Conservation (phyloP, 2,329 filamentous ascomycete species). For the Colletotrichum coccodes region DNA sequence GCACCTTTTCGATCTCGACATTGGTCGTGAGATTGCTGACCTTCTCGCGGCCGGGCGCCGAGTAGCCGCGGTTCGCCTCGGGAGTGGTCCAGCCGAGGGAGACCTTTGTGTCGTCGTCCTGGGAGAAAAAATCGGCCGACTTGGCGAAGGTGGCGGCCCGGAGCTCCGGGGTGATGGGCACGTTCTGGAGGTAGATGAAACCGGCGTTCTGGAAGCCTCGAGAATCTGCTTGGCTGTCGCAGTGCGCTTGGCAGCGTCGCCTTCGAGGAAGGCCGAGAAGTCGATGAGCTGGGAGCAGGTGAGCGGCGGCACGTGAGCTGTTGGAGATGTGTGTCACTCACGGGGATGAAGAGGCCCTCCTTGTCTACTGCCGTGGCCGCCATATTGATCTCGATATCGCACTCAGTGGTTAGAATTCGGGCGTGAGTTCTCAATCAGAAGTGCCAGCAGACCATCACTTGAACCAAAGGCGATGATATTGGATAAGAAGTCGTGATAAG, state of each 20-base stretch:
- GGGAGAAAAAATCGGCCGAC: conserved; percentile 77
- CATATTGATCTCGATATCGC: conserved; percentile 39
- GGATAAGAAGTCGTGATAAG: conserved; percentile 20
- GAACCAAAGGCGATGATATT: neutral
- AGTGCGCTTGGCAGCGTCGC: conserved; percentile 67
- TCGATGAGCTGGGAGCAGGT: conserved; percentile 72
- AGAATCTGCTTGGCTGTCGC: conserved; percentile 78
- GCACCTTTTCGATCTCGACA: conserved; percentile 66
- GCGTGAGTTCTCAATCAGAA: neutral
- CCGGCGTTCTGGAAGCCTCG: conserved; percentile 85
- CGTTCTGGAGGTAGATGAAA: conserved; percentile 89
- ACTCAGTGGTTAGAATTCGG: neutral
- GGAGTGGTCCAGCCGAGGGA: conserved; percentile 77
- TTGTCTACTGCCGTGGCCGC: conserved; percentile 57
- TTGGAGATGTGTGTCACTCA: conserved; percentile 47
- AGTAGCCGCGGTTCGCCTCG: conserved; percentile 79
- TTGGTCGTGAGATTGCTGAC: conserved; percentile 66
- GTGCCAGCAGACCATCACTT: neutral
- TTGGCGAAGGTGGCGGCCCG: conserved; percentile 71
- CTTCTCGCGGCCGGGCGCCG: conserved; percentile 77
- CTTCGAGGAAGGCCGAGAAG: conserved; percentile 78
- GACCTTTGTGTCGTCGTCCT: conserved; percentile 71
- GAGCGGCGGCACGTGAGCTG: conserved; percentile 2
- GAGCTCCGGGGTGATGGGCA: conserved; percentile 71
- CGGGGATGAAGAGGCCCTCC: conserved; percentile 65